phyloP scores from a whole-genome alignment of 306 rosid genomes.

The Quercus ilex region DNA sequence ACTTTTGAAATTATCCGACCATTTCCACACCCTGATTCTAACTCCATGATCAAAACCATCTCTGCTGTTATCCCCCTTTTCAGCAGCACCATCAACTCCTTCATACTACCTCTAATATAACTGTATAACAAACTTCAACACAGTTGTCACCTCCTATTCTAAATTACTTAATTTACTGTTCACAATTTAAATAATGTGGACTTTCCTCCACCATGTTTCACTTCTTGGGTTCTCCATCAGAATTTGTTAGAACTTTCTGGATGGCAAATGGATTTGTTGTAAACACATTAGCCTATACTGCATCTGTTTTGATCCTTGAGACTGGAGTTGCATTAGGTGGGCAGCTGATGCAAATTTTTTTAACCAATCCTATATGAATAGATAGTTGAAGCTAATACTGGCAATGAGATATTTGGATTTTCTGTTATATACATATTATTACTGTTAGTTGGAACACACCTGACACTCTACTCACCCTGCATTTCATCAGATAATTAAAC shows the following conservation, averaged over 20 bases:
- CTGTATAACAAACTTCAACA: neutral
- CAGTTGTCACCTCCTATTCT: too few relatives aligned
- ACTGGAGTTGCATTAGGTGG: too few relatives aligned
- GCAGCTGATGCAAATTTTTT: too few relatives aligned
- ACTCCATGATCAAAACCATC: neutral
- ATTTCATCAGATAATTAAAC: neutral
- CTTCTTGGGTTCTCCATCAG: neutral
- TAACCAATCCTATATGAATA: too few relatives aligned
- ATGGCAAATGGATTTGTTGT: neutral
- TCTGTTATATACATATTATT: neutral
- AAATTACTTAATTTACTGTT: too few relatives aligned
- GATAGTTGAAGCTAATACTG: too few relatives aligned
- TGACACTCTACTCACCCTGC: neutral
- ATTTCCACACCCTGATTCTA: neutral
- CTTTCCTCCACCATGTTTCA: too few relatives aligned
- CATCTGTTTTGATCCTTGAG: too few relatives aligned
- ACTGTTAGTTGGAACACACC: slow-evolving; percentile 9
- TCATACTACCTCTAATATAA: neutral
- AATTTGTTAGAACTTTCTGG: neutral
- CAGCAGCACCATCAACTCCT: neutral
- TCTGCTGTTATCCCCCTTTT: neutral
- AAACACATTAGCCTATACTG: neutral
- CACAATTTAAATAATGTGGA: too few relatives aligned
- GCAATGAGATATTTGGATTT: neutral
- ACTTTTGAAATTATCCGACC: neutral